Percentiles rank a stretch among this genome's conserved stretches.
Conservation (phyloP, 2,329 filamentous ascomycete species). For the Phaeoacremonium minimum region DNA sequence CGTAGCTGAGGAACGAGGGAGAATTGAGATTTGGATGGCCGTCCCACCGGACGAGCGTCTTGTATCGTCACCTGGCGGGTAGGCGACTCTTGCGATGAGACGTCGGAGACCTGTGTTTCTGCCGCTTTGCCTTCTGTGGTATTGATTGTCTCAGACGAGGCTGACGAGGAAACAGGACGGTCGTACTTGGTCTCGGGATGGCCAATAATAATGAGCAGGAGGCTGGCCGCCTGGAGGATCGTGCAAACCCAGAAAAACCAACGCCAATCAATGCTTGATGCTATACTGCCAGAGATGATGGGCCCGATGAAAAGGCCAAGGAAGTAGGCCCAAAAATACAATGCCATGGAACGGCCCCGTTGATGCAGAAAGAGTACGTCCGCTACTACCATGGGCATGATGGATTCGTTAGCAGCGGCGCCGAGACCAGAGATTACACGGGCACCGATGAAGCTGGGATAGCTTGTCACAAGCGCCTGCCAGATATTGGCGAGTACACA, state of each 20-base stretch:
- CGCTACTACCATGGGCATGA: constrained; percentile 27
- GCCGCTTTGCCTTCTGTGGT: constrained; percentile 9
- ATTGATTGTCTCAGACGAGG: constrained; percentile 11
- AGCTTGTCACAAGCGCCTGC: constrained; percentile 22
- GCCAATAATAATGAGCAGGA: constrained; percentile 17
- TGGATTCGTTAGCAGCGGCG: constrained; percentile 23
- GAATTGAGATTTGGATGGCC: constrained; percentile 18
- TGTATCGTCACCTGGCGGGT: constrained; percentile 2
- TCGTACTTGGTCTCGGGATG: constrained; percentile 23
- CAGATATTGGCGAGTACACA: constrained; percentile 24
- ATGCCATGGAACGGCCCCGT: constrained; percentile 18
- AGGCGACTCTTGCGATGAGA: constrained; percentile 3
- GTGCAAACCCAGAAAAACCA: constrained; percentile 29
- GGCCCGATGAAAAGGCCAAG: constrained; percentile 25
- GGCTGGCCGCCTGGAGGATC: constrained; percentile 20
- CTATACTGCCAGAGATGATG: constrained; percentile 25
- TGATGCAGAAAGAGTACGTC: constrained; percentile 25
- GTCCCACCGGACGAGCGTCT: constrained; percentile 9
- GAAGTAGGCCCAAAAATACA: constrained; percentile 27
- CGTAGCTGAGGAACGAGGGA: constrained; percentile 14
- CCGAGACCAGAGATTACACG: constrained; percentile 24
- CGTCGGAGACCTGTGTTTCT: background rate
- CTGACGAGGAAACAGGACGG: constrained; percentile 26
- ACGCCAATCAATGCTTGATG: constrained; percentile 20
- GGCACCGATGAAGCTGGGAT: constrained; percentile 23